These are phyloP conservation scores for Plasmodium coatneyi DNA, from an alignment of 169 alveolate species.

Conservation along the genomic window DNA sequence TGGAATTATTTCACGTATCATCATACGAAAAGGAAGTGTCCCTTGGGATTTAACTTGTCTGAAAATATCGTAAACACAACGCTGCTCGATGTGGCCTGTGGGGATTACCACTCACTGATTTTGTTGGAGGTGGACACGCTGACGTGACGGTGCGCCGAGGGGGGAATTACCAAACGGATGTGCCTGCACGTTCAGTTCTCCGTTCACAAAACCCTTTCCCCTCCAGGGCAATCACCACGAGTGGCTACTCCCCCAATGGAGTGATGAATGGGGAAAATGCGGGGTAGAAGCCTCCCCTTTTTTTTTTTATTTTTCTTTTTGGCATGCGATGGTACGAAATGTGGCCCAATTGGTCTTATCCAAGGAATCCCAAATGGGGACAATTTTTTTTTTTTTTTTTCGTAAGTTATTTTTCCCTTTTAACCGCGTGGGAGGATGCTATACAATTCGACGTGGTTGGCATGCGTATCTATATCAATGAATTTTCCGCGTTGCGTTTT, in stretches of 20 bases:
- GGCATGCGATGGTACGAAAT: neutral
- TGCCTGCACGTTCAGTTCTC: neutral
- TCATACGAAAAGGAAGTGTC: slow-evolving; percentile 2
- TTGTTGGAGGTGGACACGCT: slow-evolving; percentile 39
- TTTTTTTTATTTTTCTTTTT: too few relatives aligned
- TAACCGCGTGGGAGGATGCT: neutral
- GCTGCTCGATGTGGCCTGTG: slow-evolving; percentile 66
- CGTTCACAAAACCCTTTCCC: neutral
- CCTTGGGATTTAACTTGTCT: slow-evolving; percentile 4
- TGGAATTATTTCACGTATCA: slow-evolving; percentile 74
- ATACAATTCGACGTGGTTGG: neutral
- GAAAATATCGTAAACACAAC: slow-evolving; percentile 52
- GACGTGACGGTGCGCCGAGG: neutral
- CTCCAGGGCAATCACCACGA: neutral
- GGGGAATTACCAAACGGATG: neutral
- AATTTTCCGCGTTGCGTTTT: neutral
- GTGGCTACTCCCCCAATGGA: neutral
- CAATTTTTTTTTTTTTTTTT: too few relatives aligned
- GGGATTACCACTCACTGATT: slow-evolving; percentile 58
- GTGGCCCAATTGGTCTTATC: neutral
- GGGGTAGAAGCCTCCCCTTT: neutral
- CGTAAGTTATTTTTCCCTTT: neutral
- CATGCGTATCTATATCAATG: neutral
- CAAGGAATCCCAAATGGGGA: neutral
- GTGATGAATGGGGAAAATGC: neutral